phyloP scores from a whole-genome alignment of 257 asterid genomes.

The Orobanche coerulescens region DNA sequence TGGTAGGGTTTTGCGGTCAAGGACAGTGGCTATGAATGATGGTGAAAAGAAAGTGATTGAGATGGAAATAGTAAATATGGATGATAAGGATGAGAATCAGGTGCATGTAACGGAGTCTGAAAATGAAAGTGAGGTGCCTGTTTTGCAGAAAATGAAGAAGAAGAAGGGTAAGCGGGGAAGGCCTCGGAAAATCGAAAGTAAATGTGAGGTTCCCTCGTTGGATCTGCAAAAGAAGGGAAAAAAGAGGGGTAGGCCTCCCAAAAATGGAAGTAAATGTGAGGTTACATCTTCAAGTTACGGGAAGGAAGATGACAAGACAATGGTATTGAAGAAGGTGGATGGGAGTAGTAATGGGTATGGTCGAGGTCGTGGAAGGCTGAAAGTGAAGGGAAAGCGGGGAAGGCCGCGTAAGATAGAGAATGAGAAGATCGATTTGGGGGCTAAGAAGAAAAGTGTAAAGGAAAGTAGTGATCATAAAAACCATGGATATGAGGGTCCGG shows the following conservation, averaged over 20 bases:
- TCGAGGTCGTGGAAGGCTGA: constrained; percentile 20
- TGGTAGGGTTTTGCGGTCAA: constrained; percentile 76
- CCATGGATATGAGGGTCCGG: constrained; percentile 20
- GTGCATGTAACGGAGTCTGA: constrained; percentile 14
- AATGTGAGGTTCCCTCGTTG: constrained; percentile 18
- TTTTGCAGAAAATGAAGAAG: constrained; percentile 9
- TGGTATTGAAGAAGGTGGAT: constrained; percentile 22
- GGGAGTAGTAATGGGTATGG: constrained; percentile 15
- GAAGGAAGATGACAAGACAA: constrained; percentile 8
- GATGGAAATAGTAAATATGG: constrained; percentile 29
- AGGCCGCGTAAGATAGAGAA: constrained; percentile 28
- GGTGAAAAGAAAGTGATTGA: constrained; percentile 35
- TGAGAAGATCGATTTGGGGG: constrained; percentile 5
- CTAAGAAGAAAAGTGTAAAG: constrained; percentile 25
- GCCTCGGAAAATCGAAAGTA: constrained; percentile 29
- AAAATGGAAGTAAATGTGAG: constrained; percentile 14
- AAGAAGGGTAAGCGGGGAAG: constrained; percentile 36
- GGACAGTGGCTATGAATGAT: constrained; percentile 41
- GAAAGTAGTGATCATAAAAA: constrained; percentile 21
- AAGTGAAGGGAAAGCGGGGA: constrained; percentile 28
- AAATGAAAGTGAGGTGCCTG: constrained; percentile 19
- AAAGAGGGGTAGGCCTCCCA: constrained; percentile 35
- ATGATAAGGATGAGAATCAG: constrained; percentile 20
- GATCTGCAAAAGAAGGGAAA: constrained; percentile 6
- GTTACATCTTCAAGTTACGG: constrained; percentile 11